Base-by-base conservation (phyloP, 495 filamentous ascomycete genomes). In the Penicillium antarcticum region DNA sequence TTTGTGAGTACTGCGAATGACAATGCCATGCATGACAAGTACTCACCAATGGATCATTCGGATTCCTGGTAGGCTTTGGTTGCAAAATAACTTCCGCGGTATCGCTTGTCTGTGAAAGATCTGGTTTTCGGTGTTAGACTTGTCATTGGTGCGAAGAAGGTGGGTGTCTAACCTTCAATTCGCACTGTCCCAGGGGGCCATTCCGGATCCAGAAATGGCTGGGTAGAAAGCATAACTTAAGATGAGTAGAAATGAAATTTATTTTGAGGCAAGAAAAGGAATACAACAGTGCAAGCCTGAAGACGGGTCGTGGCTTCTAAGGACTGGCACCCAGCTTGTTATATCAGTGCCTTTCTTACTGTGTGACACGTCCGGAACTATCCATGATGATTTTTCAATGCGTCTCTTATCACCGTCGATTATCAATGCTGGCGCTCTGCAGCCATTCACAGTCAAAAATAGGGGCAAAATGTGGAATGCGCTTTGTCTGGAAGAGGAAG, bases 131-230 rank as follows among this genome's bases (percentile, higher is more conserved):
- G n/a, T 5, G 19, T 41, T n/a, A 41, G 38, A 4, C 0, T 9
- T 23, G 17, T 41, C 18, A 12, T n/a, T 21, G 38, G 14, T 11
- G 18, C 17, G 38, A 18, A 13, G 18, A 12, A 4, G 24, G 12
- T 1, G 38, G 23, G 1, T 23, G 9, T 38, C 45, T 26, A 9
- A 50, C 58, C 54, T 42, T 61, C 55, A 40, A 61, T 40, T 10
- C 51, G 39, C 32, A 61, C 55, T 7, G 58, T 61, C 14, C 58
- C 58, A 33, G 58, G 58, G 10, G 58, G 58, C 58, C 58, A 61
- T 3, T 47, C 51, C 10, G 58, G 54, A 31, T 61, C 58, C 1
- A 45, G 44, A 16, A 29, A 5, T 33, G 47, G 19, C 24, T 53
- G 26, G 8, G 23, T 13, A 6, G 13, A 11, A 23, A 54, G 34